Base-by-base conservation (phyloP, 1,284 basidiomycete species). In the Afroboletus lepidellus region DNA sequence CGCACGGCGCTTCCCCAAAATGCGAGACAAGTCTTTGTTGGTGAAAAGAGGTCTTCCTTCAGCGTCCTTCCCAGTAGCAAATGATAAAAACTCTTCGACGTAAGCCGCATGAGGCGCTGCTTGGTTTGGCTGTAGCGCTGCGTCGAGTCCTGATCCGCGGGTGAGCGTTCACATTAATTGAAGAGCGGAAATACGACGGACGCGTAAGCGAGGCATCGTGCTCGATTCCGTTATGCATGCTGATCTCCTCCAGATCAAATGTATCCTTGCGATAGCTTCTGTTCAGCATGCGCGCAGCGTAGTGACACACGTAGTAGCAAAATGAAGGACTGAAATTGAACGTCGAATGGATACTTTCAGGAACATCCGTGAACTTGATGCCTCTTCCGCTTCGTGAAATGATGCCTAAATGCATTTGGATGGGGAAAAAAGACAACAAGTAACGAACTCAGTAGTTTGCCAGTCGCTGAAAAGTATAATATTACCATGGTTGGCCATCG, bases 161-260 rank as follows among this genome's bases (percentile, higher is more conserved):
- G 18, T 57, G 25, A 48, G 30, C 5, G 25, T 23, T 29, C 24
- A 9, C 16, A 15, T 29, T 8, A 25, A 11, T 8, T 13, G 16
- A 24, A 16, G 5, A 36, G n/a, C 16, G 1, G 9, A 16, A 6
- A 11, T 9, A 20, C 11, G 12, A 44, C 62, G 3, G 24, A 60
- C 87, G 77, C 29, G 77, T 77, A 29, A 90, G 71, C 2, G 86
- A 89, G 0, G 75, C 87, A 60, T 90, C 87, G 59, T 90, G 87
- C 60, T 90, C 87, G 53, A 90, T 90, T 21, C 83, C 83, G 58
- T 88, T 89, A 61, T 90, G 88, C 25, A 85, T 66, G 62, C 76
- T 75, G n/a, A 90, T 68, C 48, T 90, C 86, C 8, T 71, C 67
- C 16, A 90, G 73, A 61, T 89, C 78, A 58, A 87, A 80, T 1